phyloP scores from a whole-genome alignment of 2,329 filamentous ascomycete species.

The Neopestalotiopsis sp. region DNA sequence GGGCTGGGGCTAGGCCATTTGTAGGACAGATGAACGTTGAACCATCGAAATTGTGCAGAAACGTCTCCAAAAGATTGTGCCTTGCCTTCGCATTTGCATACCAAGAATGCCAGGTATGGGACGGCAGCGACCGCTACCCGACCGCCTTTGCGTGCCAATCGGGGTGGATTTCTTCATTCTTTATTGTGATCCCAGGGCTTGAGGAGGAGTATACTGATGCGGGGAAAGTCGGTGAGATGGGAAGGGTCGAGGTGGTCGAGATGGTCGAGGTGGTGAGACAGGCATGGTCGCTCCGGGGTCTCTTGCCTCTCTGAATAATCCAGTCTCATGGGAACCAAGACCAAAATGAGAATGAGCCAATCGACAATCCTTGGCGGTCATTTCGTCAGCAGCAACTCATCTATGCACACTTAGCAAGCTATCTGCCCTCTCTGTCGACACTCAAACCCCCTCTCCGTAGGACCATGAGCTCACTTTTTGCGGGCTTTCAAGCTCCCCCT shows the following conservation, averaged over 20 bases:
- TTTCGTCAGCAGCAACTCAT: slow-evolving; percentile 8
- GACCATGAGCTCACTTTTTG: neutral
- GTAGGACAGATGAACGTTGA: neutral
- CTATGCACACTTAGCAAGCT: neutral
- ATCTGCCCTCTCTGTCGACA: neutral
- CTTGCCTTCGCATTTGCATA: neutral
- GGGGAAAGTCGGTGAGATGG: slow-evolving; percentile 15
- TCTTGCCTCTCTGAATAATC: neutral
- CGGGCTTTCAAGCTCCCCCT: neutral
- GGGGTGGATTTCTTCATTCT: neutral
- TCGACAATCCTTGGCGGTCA: neutral
- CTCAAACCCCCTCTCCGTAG: neutral
- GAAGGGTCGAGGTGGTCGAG: neutral
- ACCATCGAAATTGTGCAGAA: neutral
- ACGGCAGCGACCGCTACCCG: slow-evolving; percentile 8
- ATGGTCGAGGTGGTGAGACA: slow-evolving; percentile 1
- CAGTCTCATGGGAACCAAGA: too few relatives aligned
- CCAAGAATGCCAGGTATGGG: too few relatives aligned
- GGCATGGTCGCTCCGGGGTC: neutral
- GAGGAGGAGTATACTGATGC: neutral
- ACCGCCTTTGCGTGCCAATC: slow-evolving; percentile 8
- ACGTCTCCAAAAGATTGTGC: neutral
- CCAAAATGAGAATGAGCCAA: neutral
- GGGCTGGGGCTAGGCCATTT: neutral
- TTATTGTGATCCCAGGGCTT: neutral